Evolutionary conservation across 2,329 filamentous ascomycete genomes (phyloP).

Genomic region (Amesomyces nigricolor): DNA sequence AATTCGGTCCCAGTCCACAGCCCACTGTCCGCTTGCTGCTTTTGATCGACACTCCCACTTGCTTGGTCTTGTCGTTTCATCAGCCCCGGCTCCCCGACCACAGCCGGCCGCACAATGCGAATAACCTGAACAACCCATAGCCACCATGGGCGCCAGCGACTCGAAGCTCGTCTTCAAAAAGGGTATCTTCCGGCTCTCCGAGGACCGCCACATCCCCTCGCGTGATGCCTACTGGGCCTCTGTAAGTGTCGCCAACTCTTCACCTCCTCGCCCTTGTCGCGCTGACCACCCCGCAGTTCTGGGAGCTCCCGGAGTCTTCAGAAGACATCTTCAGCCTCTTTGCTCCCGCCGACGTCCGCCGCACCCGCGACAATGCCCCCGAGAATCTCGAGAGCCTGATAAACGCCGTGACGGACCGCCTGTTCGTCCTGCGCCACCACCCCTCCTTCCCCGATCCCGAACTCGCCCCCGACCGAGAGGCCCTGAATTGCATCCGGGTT

Average conservation of each 20-base stretch:
- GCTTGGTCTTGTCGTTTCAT: background rate
- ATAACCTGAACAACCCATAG: slow-evolving; percentile 17
- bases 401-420: slow-evolving; percentile 72
- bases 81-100: slow-evolving; percentile 5
- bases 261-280: background rate
- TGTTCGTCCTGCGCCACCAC: slow-evolving; percentile 78
- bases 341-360: slow-evolving; percentile 79
- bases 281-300: slow-evolving; percentile 58
- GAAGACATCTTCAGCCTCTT: slow-evolving; percentile 98
- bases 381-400: slow-evolving; percentile 88
- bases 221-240: slow-evolving; percentile 91
- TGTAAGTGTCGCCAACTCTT: slow-evolving; percentile 47
- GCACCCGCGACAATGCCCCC: slow-evolving; percentile 76
- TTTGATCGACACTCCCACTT: background rate
- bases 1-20: too few species aligned
- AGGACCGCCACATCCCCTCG: slow-evolving; percentile 78
- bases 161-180: slow-evolving; percentile 99
- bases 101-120: slow-evolving; percentile 19
- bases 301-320: slow-evolving; percentile 90
- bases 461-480: slow-evolving; percentile 76
- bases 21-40: background rate
- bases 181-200: slow-evolving; percentile 94
- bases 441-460: slow-evolving; percentile 85
- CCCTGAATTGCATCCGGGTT: slow-evolving; percentile 91
- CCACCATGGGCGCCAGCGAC: slow-evolving; percentile 88